phyloP scores from a whole-genome alignment of 1,284 basidiomycete species.

The Clitocybe nebularis region DNA sequence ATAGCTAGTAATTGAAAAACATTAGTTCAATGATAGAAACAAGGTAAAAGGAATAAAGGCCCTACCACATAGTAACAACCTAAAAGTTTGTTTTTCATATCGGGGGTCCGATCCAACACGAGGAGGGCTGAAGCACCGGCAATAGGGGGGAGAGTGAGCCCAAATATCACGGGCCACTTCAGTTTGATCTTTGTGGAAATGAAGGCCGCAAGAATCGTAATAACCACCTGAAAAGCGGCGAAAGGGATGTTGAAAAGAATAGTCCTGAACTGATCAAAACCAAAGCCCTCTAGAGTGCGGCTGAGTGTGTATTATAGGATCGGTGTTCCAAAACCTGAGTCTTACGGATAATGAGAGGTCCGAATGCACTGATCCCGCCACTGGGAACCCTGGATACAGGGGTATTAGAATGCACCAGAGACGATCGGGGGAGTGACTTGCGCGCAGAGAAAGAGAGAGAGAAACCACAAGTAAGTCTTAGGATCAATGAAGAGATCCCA shows the following conservation, averaged over 20 bases:
- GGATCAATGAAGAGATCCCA: constrained; percentile 36
- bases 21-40: neutral
- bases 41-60: constrained; percentile 7
- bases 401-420: too few relatives aligned
- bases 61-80: constrained; percentile 39
- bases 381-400: constrained; percentile 34
- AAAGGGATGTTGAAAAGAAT: constrained; percentile 49
- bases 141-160: constrained; percentile 34
- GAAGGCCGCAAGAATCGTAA: constrained; percentile 35
- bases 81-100: constrained; percentile 29
- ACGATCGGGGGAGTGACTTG: too few relatives aligned
- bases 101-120: constrained; percentile 27
- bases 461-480: constrained; percentile 43
- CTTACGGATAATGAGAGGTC: constrained; percentile 38
- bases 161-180: constrained; percentile 46
- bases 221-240: constrained; percentile 40
- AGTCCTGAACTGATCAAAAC: constrained; percentile 35
- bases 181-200: constrained; percentile 44
- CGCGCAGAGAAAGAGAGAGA: constrained; percentile 37
- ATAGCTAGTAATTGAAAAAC: constrained; percentile 20
- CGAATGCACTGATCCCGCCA: constrained; percentile 38
- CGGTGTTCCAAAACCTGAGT: neutral
- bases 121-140: constrained; percentile 34
- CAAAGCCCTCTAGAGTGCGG: constrained; percentile 26
- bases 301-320: neutral